Conservation (phyloP, 768 basidiomycete genomes). For the Serendipita indica region DNA sequence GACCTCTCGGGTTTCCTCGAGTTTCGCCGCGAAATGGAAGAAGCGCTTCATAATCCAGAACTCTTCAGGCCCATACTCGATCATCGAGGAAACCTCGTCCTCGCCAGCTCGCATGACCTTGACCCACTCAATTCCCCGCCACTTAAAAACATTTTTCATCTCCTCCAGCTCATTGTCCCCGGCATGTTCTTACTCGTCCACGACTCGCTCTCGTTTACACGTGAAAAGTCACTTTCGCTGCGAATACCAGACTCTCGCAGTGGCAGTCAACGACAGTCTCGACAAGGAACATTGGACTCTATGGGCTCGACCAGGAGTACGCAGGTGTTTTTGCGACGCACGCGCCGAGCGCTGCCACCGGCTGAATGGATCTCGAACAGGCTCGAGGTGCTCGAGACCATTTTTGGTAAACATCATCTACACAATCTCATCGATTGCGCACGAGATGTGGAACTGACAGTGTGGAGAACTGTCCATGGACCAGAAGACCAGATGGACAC, state of each 20-base stretch:
- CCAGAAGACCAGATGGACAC: neutral
- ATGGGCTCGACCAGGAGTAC: neutral
- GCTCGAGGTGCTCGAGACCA: neutral
- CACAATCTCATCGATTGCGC: conserved; percentile 2
- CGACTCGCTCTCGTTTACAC: neutral
- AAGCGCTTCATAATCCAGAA: neutral
- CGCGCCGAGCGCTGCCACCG: conserved; percentile 2
- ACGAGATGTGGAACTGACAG: conserved; percentile 2
- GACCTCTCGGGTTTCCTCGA: conserved; percentile 6
- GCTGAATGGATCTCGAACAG: conserved; percentile 4
- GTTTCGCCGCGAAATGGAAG: neutral
- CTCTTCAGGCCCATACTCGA: neutral
- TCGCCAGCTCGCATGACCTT: neutral
- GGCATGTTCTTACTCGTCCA: conserved; percentile 7
- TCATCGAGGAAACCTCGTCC: neutral
- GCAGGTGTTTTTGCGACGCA: neutral
- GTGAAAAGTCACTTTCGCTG: neutral
- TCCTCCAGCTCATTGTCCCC: conserved; percentile 1
- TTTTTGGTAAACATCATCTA: neutral
- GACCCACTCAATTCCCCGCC: neutral
- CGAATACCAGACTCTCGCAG: neutral
- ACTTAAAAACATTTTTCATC: neutral
- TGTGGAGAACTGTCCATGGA: conserved; percentile 7
- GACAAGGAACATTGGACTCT: neutral
- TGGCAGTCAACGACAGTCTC: neutral